phyloP scores from a whole-genome alignment of 129 eudicot genomes.

The Flaveria brownii region DNA sequence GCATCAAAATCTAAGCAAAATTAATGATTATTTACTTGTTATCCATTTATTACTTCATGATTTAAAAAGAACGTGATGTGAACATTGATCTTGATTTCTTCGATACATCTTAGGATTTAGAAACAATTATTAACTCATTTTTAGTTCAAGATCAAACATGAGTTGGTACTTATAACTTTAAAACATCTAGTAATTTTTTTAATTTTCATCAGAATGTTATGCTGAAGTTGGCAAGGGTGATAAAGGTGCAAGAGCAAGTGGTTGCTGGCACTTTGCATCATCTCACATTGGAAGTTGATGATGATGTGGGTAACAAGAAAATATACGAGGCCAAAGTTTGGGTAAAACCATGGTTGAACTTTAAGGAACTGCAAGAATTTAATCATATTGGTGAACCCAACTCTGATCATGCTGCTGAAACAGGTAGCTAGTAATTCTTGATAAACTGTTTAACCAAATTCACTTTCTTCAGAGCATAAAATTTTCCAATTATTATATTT shows the following conservation, averaged over 20 bases:
- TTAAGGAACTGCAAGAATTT: slow-evolving; percentile 79
- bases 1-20: background rate
- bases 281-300: slow-evolving; percentile 66
- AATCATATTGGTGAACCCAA: slow-evolving; percentile 58
- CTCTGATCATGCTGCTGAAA: slow-evolving; percentile 36
- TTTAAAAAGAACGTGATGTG: background rate
- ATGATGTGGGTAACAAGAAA: slow-evolving; percentile 63
- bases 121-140: too few species aligned
- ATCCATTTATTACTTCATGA: background rate
- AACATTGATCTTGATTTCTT: background rate
- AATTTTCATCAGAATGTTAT: slow-evolving; percentile 46
- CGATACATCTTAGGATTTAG: background rate
- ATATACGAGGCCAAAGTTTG: slow-evolving; percentile 74
- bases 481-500: background rate
- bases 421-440: slow-evolving; percentile 32
- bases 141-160: background rate
- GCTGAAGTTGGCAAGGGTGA: slow-evolving; percentile 68
- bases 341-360: slow-evolving; percentile 89
- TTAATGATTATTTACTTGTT: background rate
- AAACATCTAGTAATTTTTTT: background rate
- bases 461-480: slow-evolving; percentile 6
- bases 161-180: too few species aligned
- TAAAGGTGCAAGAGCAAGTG: slow-evolving; percentile 75
- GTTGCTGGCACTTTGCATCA: slow-evolving; percentile 88
- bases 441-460: background rate